Evolutionary conservation across 495 filamentous ascomycete genomes (phyloP), one percentile per base, ranked within the genome.

Genomic region (Terfezia boudieri): DNA sequence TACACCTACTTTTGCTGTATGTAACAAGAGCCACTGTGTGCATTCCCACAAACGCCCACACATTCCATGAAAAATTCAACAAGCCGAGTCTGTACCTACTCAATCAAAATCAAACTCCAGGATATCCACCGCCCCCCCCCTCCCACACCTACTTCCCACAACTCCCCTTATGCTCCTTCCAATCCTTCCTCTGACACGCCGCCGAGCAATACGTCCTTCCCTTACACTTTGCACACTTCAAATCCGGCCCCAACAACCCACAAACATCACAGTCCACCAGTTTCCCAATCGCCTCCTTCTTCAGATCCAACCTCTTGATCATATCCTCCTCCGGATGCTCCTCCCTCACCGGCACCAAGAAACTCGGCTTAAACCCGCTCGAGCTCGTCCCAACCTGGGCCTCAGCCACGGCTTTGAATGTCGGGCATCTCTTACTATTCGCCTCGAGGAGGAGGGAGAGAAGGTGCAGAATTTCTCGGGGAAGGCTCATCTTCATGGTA

Each of bases 101-200:
- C 26, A 32, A 32, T 2, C 26, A 32, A 32, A 20, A 32, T 32
- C 26, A 32, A 32, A 32, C 26, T 7, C 4, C 26, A 32, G 26
- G 26, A 32, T 32, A 32, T 32, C 7, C 26, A 32, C 26, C 26
- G 2, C 20, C 20, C 2, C 2, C 20, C 20, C 2, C 20, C 20
- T 2, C 20, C 20, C 20, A 20, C 26, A 20, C 26, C 26, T 46
- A 46, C 41, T 52, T 16, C 12, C 20, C 38, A 49, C 60, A 63
- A 22, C 36, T 23, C 26, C 37, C 56, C 53, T 61, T 61, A 56
- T 63, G 60, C 50, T 56, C 53, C 53, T 57, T 59, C 60, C 60
- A 61, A 16, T 52, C 60, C 9, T n/a, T 54, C 35, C 48, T 37
- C 46, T 63, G 60, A 36, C 60, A 63, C 32, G 52, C 56, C 20